Evolutionary conservation across 768 basidiomycete genomes (phyloP).

Genomic region (Suillus subaureus): DNA sequence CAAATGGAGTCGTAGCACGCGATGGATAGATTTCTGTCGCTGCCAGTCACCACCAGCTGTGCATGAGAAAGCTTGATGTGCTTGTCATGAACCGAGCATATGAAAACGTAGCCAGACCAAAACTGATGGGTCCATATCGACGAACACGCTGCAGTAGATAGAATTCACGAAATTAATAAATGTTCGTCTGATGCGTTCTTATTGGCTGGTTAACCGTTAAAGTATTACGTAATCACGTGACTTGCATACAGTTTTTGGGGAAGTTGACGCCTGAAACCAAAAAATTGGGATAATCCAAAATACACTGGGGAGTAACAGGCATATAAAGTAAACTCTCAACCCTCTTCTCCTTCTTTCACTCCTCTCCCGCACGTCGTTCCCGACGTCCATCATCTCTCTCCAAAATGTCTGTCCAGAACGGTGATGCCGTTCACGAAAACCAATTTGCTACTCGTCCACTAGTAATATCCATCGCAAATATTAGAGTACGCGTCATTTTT

Average conservation of each 20-base stretch:
- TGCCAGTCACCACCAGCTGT: not conserved
- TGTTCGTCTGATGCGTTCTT: not conserved
- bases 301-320: not conserved
- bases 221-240: conserved; percentile 7
- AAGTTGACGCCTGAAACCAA: conserved; percentile 4
- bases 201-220: not conserved
- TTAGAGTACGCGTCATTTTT: conserved; percentile 34
- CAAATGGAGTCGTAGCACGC: not conserved
- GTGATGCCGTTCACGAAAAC: conserved; percentile 31
- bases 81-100: not conserved
- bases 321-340: conserved; percentile 5
- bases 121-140: not conserved
- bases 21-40: not conserved
- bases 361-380: conserved; percentile 11
- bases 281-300: conserved; percentile 6
- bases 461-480: conserved; percentile 32
- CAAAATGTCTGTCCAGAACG: conserved; percentile 38
- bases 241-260: conserved; percentile 1
- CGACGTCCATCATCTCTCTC: not conserved
- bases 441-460: conserved; percentile 39
- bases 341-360: not conserved
- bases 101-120: not conserved
- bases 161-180: not conserved
- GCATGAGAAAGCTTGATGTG: not conserved
- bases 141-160: not conserved